A percentile compares a stretch with the other conserved stretches of the same genome.
phyloP scores from a whole-genome alignment of 139 green algal species.

The Asterochloris erici region DNA sequence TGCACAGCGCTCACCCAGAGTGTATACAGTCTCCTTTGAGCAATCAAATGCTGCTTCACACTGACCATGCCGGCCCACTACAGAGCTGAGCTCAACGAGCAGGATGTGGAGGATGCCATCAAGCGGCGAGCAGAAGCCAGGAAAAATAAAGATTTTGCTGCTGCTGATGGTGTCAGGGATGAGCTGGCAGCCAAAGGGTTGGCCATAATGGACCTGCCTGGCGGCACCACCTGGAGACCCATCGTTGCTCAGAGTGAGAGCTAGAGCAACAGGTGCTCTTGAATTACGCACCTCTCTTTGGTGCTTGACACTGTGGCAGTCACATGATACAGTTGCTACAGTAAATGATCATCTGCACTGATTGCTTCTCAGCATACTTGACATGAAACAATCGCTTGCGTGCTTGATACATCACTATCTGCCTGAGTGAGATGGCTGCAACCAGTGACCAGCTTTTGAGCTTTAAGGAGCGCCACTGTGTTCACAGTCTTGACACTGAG shows the following conservation, averaged over 20 bases:
- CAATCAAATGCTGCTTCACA: background rate
- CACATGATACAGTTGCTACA: too few relatives aligned
- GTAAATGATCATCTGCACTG: too few relatives aligned
- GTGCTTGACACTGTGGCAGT: too few relatives aligned
- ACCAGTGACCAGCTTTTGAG: too few relatives aligned
- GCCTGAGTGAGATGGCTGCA: too few relatives aligned
- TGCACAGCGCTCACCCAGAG: background rate
- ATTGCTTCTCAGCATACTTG: too few relatives aligned
- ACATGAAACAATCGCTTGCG: too few relatives aligned
- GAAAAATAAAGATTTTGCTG: slow-evolving; percentile 76
- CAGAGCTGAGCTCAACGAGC: slow-evolving; percentile 63
- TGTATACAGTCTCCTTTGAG: background rate
- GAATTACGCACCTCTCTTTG: too few relatives aligned
- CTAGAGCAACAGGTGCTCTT: too few relatives aligned
- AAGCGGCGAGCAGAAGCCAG: slow-evolving; percentile 40
- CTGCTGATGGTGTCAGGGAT: slow-evolving; percentile 57
- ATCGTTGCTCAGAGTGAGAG: background rate
- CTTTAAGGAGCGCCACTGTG: too few relatives aligned
- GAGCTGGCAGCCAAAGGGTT: slow-evolving; percentile 61
- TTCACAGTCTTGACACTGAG: background rate
- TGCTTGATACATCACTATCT: too few relatives aligned
- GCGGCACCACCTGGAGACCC: slow-evolving; percentile 65
- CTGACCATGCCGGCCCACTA: background rate
- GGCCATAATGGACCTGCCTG: slow-evolving; percentile 69
- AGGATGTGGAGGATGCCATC: slow-evolving; percentile 57